Percentiles rank a stretch among this genome's conserved stretches.
phyloP scores from a whole-genome alignment of 1,284 basidiomycete genomes.

The Kwoniella shivajii region DNA sequence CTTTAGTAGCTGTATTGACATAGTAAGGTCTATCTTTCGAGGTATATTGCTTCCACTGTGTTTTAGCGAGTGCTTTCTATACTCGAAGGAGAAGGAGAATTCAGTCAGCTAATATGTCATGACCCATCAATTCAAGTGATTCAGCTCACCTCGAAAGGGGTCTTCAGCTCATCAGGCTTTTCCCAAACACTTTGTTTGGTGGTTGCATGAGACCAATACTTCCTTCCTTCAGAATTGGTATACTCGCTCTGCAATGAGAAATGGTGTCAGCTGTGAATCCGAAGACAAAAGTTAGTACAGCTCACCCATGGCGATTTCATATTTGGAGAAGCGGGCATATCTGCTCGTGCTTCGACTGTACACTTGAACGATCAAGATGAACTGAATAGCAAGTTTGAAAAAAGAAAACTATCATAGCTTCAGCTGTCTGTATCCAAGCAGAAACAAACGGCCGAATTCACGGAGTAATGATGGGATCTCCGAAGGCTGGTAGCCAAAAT shows the following conservation, averaged over 20 bases:
- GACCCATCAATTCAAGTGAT: too few species aligned
- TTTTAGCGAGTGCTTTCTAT: conserved; percentile 78
- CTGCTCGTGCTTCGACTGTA: background rate
- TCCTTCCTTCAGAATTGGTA: conserved; percentile 50
- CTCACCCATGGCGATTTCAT: conserved; percentile 27
- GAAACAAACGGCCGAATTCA: too few species aligned
- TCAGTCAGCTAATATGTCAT: conserved; percentile 2
- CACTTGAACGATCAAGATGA: background rate
- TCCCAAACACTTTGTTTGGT: conserved; percentile 56
- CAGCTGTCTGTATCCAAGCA: too few species aligned
- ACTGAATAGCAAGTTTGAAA: too few species aligned
- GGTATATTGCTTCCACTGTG: conserved; percentile 91
- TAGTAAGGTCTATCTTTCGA: conserved; percentile 88
- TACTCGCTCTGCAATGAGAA: conserved; percentile 40
- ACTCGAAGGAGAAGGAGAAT: background rate
- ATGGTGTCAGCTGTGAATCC: background rate
- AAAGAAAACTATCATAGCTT: too few species aligned
- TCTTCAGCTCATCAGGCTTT: conserved; percentile 57
- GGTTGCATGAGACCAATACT: conserved; percentile 54
- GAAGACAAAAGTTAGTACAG: background rate
- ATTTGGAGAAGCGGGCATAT: background rate
- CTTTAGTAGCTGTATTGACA: conserved; percentile 66
- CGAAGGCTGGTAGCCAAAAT: too few species aligned
- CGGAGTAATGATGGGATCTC: too few species aligned
- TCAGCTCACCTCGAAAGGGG: conserved; percentile 74